Conservation (phyloP, 257 asterid species). For the Solanum virginianum region DNA sequence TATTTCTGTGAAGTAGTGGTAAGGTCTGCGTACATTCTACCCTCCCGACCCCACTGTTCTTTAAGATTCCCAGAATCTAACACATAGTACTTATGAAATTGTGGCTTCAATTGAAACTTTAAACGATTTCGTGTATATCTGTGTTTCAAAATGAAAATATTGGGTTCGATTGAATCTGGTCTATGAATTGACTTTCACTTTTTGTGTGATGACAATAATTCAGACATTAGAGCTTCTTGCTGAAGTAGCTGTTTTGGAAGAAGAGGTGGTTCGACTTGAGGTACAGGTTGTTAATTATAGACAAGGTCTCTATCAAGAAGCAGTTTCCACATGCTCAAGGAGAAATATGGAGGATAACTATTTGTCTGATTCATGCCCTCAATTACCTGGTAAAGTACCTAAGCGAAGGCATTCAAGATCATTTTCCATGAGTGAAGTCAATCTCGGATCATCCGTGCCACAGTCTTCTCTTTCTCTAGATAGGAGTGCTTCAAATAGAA, state of each 20-base stretch:
- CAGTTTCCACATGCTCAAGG: conserved; percentile 35
- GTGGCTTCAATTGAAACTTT: background rate
- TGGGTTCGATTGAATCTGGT: background rate
- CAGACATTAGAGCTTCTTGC: conserved; percentile 89
- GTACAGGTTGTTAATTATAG: conserved; percentile 53
- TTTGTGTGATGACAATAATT: background rate
- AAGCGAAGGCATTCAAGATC: conserved; percentile 52
- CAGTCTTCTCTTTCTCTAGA: conserved; percentile 20
- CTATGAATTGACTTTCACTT: background rate
- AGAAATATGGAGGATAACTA: conserved; percentile 8
- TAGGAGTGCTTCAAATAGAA: conserved; percentile 42
- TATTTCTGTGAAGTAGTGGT: too few relatives aligned
- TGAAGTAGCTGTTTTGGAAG: conserved; percentile 94
- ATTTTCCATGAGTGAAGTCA: conserved; percentile 41
- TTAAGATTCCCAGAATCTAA: too few relatives aligned
- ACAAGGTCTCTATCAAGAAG: conserved; percentile 63
- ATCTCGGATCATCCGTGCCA: conserved; percentile 13
- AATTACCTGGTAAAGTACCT: conserved; percentile 1
- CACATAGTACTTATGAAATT: too few relatives aligned
- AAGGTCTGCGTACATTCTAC: too few relatives aligned
- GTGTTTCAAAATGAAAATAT: background rate
- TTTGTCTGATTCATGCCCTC: conserved; percentile 1
- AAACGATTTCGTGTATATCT: background rate
- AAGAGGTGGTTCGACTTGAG: conserved; percentile 81
- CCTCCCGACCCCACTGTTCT: too few relatives aligned